Evolutionary conservation across 1,284 basidiomycete genomes (phyloP), one percentile per base, ranked within the genome.

Genomic region (Rugosomyces carneus): DNA sequence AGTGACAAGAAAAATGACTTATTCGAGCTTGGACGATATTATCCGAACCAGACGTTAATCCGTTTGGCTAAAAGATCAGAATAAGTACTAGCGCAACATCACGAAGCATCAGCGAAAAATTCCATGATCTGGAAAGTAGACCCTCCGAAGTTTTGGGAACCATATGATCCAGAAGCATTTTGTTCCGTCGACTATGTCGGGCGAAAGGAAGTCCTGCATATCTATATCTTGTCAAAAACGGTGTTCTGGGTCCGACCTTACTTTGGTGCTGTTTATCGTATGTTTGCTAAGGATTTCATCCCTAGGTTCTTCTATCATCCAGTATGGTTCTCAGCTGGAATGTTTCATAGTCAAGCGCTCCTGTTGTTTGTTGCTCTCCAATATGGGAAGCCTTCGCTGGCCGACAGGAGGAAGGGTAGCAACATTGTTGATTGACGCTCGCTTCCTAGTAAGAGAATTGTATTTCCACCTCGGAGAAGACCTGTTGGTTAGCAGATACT

Each of bases 1-100:
- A 34, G 40, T 48, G 47, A 48, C 31, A 34, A 34, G 31, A 8
- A 6, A 16, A 34, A 34, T 34, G 31, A 13, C 31, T 34, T 16
- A 8, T 3, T 34, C n/a, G 3, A 3, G 1, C 8, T 34, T 8
- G n/a, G 8, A 2, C 31, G 8, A 34, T 4, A 34, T 16, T 16
- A 15, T 34, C 9, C n/a, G n/a, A n/a, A n/a, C n/a, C n/a, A n/a
- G 15, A 34, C 31, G n/a, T 34, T 34, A 15, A 15, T 34, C 31
- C 31, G n/a, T 34, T 3, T 34, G 31, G 31, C n/a, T 34, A 34
- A 34, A 34, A 34, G 3, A 8, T 16, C 2, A 34, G 10, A 34
- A 34, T 10, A 29, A 2, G 2, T 9, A 29, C 31, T 15, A 34
- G 31, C 13, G 4, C 31, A 34, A n/a, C n/a, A 34, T 34, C 31